Conservation (phyloP, 805 yeast genomes). For the Candida argentea region DNA sequence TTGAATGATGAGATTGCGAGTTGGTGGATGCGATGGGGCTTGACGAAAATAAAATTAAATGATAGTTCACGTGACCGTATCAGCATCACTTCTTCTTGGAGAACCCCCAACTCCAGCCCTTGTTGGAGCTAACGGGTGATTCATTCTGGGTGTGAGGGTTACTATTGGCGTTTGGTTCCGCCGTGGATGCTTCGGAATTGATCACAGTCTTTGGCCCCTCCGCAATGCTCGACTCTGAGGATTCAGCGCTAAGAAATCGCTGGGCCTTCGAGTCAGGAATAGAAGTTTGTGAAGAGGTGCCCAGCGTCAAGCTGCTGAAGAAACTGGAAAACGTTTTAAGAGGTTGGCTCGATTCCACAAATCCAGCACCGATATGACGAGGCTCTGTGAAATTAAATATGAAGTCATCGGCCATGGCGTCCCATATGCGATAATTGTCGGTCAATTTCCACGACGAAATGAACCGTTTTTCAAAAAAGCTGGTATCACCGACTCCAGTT, state of each 20-base stretch:
- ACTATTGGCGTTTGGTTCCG: too few relatives aligned
- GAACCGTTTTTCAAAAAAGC: conserved; percentile 22
- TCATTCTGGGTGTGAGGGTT: too few relatives aligned
- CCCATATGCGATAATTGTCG: conserved; percentile 30
- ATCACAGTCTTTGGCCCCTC: too few relatives aligned
- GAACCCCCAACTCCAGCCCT: conserved; percentile 9
- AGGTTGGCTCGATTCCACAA: conserved; percentile 6
- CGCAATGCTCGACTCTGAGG: too few relatives aligned
- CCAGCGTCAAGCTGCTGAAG: conserved; percentile 10
- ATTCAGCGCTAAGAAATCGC: too few relatives aligned
- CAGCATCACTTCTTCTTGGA: too few relatives aligned
- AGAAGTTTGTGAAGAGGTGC: too few relatives aligned
- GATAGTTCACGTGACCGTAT: too few relatives aligned
- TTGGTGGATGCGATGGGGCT: conserved; percentile 1
- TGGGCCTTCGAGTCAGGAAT: too few relatives aligned
- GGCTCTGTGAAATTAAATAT: conserved; percentile 35
- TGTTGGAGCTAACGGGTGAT: too few relatives aligned
- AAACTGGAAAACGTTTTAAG: conserved; percentile 14
- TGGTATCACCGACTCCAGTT: conserved; percentile 19
- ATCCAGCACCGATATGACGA: conserved; percentile 21
- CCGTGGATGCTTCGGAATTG: too few relatives aligned
- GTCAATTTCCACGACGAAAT: conserved; percentile 23
- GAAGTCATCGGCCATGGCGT: conserved; percentile 31
- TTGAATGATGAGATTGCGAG: conserved; percentile 6
- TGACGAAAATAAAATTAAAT: too few relatives aligned